Conservation (phyloP, 106 monocot species). For the Amphibolis antarctica region DNA sequence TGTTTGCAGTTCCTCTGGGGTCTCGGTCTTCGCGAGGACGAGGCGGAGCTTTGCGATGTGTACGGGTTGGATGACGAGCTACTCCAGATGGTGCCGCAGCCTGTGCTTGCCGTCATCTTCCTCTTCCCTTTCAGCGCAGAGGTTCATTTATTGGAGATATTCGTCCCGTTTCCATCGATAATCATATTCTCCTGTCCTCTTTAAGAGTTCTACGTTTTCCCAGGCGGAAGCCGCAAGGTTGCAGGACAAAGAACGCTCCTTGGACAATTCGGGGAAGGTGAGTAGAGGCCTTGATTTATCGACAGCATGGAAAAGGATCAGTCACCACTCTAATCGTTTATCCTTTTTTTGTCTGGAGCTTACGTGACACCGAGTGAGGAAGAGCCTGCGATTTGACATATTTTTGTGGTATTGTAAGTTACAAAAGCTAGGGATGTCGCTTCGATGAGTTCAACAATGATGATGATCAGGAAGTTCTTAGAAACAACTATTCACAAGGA, state of each 20-base stretch:
- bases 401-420: too few relatives aligned
- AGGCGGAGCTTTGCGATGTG: conserved; percentile 82
- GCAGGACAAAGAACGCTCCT: conserved; percentile 3
- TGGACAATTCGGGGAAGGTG: conserved; percentile 2
- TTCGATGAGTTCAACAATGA: too few relatives aligned
- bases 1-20: conserved; percentile 68
- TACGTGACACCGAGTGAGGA: too few relatives aligned
- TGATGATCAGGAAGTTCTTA: too few relatives aligned
- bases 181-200: not conserved
- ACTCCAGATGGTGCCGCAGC: conserved; percentile 82
- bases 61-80: conserved; percentile 83
- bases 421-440: too few relatives aligned
- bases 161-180: not conserved
- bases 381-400: too few relatives aligned
- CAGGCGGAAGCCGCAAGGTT: conserved; percentile 16
- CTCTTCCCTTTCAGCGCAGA: conserved; percentile 44
- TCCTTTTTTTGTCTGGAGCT: too few relatives aligned
- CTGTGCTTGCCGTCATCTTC: conserved; percentile 85
- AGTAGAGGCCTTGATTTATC: not conserved
- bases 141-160: not conserved
- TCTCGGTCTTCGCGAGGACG: conserved; percentile 66
- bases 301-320: not conserved
- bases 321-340: too few relatives aligned
- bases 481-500: too few relatives aligned
- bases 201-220: not conserved